These are phyloP conservation scores for Pyrus pyrifolia DNA, from an alignment of 306 rosid genomes.

Conservation along the genomic window DNA sequence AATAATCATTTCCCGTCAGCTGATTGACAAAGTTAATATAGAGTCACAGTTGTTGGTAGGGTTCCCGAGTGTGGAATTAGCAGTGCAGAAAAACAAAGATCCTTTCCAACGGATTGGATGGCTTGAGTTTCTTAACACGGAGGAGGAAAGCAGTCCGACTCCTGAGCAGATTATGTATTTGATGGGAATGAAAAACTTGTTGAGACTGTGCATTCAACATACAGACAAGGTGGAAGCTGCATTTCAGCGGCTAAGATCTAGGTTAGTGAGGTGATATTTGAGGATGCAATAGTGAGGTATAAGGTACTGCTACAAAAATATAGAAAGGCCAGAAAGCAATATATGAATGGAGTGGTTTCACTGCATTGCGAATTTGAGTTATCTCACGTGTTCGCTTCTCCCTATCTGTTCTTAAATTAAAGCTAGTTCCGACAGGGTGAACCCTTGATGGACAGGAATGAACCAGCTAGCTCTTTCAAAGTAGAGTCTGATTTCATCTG, in stretches of 20 bases:
- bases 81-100: constrained; percentile 55
- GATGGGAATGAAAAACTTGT: constrained; percentile 27
- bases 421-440: neutral
- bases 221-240: constrained; percentile 42
- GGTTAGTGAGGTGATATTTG: constrained; percentile 52
- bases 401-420: neutral
- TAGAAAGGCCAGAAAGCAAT: constrained; percentile 58
- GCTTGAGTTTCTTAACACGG: constrained; percentile 41
- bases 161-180: constrained; percentile 26
- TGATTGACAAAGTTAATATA: constrained; percentile 41
- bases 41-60: constrained; percentile 52
- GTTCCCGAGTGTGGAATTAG: constrained; percentile 36
- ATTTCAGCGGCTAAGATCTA: constrained; percentile 47
- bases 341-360: constrained; percentile 68
- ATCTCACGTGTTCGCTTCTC: neutral
- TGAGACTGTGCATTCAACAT: constrained; percentile 26
- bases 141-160: constrained; percentile 20
- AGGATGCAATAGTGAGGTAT: constrained; percentile 43
- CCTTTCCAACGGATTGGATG: constrained; percentile 55
- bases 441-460: neutral
- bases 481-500: neutral
- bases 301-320: constrained; percentile 53
- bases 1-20: constrained; percentile 28
- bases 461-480: neutral
- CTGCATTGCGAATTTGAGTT: constrained; percentile 46